phyloP scores from a whole-genome alignment of 2,329 filamentous ascomycete species.

The Aureobasidium sp. region DNA sequence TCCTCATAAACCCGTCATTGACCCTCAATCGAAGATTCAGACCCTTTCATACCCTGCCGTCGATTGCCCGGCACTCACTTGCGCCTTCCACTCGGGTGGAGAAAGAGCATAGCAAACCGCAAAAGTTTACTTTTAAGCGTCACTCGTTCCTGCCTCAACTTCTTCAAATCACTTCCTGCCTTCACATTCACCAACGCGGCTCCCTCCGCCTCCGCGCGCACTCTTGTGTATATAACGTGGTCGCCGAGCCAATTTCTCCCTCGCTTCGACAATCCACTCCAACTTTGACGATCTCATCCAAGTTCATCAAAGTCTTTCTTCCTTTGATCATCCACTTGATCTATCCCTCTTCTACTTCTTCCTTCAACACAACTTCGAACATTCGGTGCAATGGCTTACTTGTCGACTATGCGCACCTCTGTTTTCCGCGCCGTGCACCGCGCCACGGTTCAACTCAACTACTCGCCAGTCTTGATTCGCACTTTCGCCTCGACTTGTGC shows the following conservation, averaged over 20 bases:
- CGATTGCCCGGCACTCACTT: neutral
- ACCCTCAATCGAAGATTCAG: neutral
- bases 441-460: neutral
- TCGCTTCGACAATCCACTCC: neutral
- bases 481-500: conserved; percentile 1
- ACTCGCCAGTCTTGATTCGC: neutral
- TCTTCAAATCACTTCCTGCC: neutral
- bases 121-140: neutral
- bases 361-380: neutral
- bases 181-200: neutral
- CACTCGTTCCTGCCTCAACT: conserved; percentile 7
- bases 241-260: neutral
- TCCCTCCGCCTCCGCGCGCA: neutral
- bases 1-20: conserved; percentile 4
- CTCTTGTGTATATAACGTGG: conserved; percentile 3
- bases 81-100: conserved; percentile 1
- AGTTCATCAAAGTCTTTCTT: conserved; percentile 1
- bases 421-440: neutral
- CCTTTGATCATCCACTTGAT: neutral
- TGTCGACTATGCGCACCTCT: neutral
- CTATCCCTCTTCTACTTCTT: neutral
- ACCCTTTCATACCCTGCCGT: neutral
- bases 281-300: neutral
- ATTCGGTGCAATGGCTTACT: neutral
- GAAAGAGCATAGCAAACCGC: neutral